Evolutionary conservation across 2,329 filamentous ascomycete species (phyloP), one percentile per base, ranked within the genome.

Genomic region (Cyclaneusma minus): DNA sequence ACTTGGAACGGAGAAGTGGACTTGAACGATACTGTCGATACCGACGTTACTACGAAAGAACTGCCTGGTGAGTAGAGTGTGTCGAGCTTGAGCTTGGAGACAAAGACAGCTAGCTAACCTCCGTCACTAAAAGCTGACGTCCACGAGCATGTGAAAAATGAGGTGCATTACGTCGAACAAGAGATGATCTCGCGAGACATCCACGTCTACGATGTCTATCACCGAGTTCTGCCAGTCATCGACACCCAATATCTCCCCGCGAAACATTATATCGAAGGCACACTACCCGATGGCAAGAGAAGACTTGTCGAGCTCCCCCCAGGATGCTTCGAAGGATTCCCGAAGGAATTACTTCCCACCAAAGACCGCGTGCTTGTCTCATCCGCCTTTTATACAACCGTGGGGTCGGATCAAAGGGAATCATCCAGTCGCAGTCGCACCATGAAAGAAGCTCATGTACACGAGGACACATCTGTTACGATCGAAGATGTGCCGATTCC

Each of bases 231-330:
- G n/a, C 64, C 64, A 3, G 51, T 68, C 13, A 50, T 59, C 15
- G 58, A 68, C 27, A 55, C 60, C 8, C 56, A 68, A 38, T 51
- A 67, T 7, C 49, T 67, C 1, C 61, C 64, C 2, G 47, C 63
- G 1, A 55, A 58, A 7, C 64, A 68, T 39, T 67, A 45, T 17
- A 25, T 43, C 5, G 41, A 61, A 42, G 47, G 60, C 3, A 55
- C 50, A 4, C n/a, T n/a, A n/a, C n/a, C n/a, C n/a, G n/a, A n/a
- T n/a, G n/a, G n/a, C n/a, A n/a, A n/a, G n/a, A n/a, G n/a, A n/a
- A n/a, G n/a, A n/a, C n/a, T n/a, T n/a, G n/a, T n/a, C n/a, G n/a
- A n/a, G n/a, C n/a, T n/a, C n/a, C n/a, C n/a, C n/a, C n/a, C n/a
- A n/a, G n/a, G n/a, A n/a, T n/a, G n/a, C n/a, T n/a, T n/a, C n/a